Conservation (phyloP, 2,329 filamentous ascomycete genomes). For the Gremmenia infestans region DNA sequence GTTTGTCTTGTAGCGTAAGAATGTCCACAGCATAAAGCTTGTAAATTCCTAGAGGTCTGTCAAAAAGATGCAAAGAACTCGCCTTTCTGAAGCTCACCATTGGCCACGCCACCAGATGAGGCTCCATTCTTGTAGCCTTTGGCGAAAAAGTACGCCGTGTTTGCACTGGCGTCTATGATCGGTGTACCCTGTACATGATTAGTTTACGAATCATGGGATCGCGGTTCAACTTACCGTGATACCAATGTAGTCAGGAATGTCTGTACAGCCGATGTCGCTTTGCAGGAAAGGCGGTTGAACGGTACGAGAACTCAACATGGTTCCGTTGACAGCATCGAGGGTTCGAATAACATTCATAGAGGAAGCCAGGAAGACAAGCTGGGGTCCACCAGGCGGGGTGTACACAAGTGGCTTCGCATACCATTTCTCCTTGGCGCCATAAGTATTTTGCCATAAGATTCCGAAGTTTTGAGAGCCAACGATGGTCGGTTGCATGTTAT, state of each 20-base stretch:
- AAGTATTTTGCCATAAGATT: constrained; percentile 32
- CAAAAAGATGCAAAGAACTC: background rate
- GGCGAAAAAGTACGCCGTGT: constrained; percentile 35
- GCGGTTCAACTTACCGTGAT: constrained; percentile 25
- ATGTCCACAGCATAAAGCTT: constrained; percentile 32
- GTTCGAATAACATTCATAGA: constrained; percentile 37
- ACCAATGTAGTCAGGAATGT: constrained; percentile 36
- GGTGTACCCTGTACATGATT: constrained; percentile 28
- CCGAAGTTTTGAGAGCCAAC: constrained; percentile 34
- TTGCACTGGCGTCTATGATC: constrained; percentile 33
- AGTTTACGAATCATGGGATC: background rate
- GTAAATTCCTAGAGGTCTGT: constrained; percentile 22
- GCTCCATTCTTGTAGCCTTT: constrained; percentile 33
- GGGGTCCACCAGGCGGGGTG: constrained; percentile 34
- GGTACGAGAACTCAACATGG: constrained; percentile 33
- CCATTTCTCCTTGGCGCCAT: constrained; percentile 31
- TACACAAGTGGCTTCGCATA: constrained; percentile 41
- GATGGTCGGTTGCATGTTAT: constrained; percentile 37
- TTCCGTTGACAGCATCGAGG: constrained; percentile 38
- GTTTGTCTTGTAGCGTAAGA: constrained; percentile 33
- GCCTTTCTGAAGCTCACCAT: constrained; percentile 10
- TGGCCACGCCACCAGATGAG: constrained; percentile 22
- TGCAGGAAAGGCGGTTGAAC: constrained; percentile 36
- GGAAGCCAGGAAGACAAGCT: constrained; percentile 37
- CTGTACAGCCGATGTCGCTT: constrained; percentile 32